phyloP scores from a whole-genome alignment of 2,329 filamentous ascomycete species.

The Elsinoe ampelina region DNA sequence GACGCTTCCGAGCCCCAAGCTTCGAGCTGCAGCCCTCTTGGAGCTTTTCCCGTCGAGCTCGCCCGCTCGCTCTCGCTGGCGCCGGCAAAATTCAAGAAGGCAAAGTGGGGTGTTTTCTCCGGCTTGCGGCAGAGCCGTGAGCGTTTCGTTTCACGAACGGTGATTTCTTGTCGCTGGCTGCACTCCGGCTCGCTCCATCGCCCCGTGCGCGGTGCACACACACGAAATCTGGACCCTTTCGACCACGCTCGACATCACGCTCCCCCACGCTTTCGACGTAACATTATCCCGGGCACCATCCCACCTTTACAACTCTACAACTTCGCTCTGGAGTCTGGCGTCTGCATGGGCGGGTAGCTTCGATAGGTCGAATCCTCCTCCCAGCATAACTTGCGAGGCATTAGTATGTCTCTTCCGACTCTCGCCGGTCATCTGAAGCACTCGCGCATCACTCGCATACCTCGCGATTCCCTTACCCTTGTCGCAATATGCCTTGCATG shows the following conservation, averaged over 20 bases:
- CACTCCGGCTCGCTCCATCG: not conserved
- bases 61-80: not conserved
- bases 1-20: not conserved
- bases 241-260: not conserved
- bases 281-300: not conserved
- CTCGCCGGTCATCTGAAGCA: not conserved
- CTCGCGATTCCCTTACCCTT: not conserved
- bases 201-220: not conserved
- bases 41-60: too few species aligned
- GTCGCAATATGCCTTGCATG: not conserved
- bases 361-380: constrained; percentile 6
- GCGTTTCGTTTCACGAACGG: not conserved
- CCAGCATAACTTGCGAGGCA: not conserved
- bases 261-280: constrained; percentile 1
- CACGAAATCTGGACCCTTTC: not conserved
- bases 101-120: constrained; percentile 4
- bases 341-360: constrained; percentile 9
- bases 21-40: not conserved
- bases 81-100: not conserved
- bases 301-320: not conserved
- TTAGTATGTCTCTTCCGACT: not conserved
- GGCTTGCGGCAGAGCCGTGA: not conserved
- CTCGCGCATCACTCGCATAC: not conserved
- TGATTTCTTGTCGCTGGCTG: too few species aligned
- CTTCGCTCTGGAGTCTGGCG: constrained; percentile 2